A percentile compares a stretch with the other conserved stretches of the same genome.
Conservation (phyloP, 208 protist species). For the Herpetomonas muscarum region DNA sequence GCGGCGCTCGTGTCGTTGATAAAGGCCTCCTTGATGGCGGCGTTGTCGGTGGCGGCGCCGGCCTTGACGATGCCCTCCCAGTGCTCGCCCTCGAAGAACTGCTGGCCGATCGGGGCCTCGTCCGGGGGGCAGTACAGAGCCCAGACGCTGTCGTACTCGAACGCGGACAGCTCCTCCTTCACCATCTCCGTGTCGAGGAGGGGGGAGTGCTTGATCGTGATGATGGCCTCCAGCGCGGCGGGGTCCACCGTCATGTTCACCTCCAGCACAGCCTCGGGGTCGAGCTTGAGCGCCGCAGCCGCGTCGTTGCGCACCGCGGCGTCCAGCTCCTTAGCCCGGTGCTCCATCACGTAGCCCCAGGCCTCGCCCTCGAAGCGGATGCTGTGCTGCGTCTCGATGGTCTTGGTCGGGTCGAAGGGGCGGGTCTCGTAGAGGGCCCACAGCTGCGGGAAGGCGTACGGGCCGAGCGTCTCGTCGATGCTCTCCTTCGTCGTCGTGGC, state of each 20-base stretch:
- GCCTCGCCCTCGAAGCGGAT: slow-evolving; percentile 54
- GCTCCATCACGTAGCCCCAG: slow-evolving; percentile 39
- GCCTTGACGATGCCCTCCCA: slow-evolving; percentile 33
- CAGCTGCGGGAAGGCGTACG: slow-evolving; percentile 32
- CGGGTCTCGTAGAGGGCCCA: slow-evolving; percentile 34
- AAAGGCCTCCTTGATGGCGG: slow-evolving; percentile 30
- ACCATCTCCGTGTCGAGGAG: slow-evolving; percentile 37
- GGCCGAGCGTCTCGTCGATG: slow-evolving; percentile 26
- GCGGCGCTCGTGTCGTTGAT: slow-evolving; percentile 31
- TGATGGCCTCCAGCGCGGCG: slow-evolving; percentile 9
- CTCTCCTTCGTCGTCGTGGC: slow-evolving; percentile 10
- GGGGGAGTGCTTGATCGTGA: slow-evolving; percentile 29
- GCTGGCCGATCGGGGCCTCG: slow-evolving; percentile 12
- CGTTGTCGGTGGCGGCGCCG: neutral
- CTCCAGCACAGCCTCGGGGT: slow-evolving; percentile 21
- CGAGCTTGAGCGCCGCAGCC: slow-evolving; percentile 24
- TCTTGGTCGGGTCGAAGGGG: slow-evolving; percentile 33
- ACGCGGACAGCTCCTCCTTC: slow-evolving; percentile 33
- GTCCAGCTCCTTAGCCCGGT: slow-evolving; percentile 16
- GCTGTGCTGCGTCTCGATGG: slow-evolving; percentile 32
- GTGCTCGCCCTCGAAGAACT: slow-evolving; percentile 29
- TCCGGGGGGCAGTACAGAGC: slow-evolving; percentile 34
- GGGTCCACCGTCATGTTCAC: slow-evolving; percentile 14
- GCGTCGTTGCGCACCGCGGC: slow-evolving; percentile 34
- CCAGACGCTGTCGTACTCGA: slow-evolving; percentile 41